Conservation (phyloP, 2,329 filamentous ascomycete genomes). For the Leptographium procerum region DNA sequence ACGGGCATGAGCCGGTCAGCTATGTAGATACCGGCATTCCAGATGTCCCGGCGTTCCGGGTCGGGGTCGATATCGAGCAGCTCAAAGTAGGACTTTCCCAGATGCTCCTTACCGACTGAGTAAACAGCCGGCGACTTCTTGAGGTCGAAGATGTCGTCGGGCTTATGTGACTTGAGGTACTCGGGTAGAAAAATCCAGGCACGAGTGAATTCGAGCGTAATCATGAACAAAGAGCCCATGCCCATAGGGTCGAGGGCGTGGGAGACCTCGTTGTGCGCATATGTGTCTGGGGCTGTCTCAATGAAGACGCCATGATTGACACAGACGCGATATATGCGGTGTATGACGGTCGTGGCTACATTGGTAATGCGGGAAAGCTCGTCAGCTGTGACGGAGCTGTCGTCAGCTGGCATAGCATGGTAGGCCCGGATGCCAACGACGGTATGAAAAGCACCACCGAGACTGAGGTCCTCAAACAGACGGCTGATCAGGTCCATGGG, state of each 20-base stretch:
- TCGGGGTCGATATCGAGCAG: background rate
- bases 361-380: constrained; percentile 1
- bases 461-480: background rate
- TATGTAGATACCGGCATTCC: constrained; percentile 2
- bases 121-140: background rate
- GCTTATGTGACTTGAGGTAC: background rate
- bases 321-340: background rate
- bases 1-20: constrained; percentile 1
- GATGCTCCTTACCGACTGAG: background rate
- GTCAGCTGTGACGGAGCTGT: background rate
- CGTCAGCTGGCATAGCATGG: constrained; percentile 1
- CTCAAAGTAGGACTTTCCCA: constrained; percentile 3
- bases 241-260: background rate
- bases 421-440: constrained; percentile 1
- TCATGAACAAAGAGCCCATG: constrained; percentile 1
- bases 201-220: background rate
- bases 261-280: background rate
- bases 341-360: constrained; percentile 1
- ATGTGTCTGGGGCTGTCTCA: background rate
- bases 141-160: constrained; percentile 4
- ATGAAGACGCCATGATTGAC: background rate
- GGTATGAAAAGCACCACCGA: constrained; percentile 1
- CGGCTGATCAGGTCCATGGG: background rate
- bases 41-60: background rate
- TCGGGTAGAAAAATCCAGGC: constrained; percentile 2